Conservation (phyloP, 2,329 filamentous ascomycete species). For the Corynespora cassiicola region DNA sequence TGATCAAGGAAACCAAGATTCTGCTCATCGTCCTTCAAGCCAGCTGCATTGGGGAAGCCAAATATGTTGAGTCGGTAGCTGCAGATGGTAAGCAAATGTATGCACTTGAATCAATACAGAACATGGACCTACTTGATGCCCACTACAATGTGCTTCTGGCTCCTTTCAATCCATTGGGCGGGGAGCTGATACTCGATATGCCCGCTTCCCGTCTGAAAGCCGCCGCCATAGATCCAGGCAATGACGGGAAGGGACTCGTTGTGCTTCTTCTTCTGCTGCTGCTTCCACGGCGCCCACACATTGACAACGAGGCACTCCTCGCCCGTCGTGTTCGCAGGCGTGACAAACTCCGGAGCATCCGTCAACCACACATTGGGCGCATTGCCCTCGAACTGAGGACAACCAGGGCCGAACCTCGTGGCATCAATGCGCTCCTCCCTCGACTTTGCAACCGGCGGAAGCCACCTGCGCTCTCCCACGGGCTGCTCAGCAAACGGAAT, state of each 20-base stretch:
- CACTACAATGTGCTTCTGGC: constrained; percentile 44
- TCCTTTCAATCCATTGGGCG: constrained; percentile 37
- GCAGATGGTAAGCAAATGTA: not conserved
- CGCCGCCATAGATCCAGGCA: constrained; percentile 58
- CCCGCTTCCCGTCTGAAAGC: constrained; percentile 52
- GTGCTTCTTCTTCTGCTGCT: constrained; percentile 14
- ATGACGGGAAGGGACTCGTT: constrained; percentile 49
- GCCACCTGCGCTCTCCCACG: constrained; percentile 37
- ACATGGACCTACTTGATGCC: constrained; percentile 32
- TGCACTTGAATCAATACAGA: not conserved
- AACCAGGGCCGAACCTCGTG: constrained; percentile 33
- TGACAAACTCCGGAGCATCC: constrained; percentile 33
- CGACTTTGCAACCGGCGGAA: constrained; percentile 33
- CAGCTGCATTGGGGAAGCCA: constrained; percentile 47
- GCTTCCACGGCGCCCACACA: constrained; percentile 50
- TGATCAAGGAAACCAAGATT: constrained; percentile 51
- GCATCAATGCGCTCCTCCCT: constrained; percentile 29
- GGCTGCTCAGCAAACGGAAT: constrained; percentile 48
- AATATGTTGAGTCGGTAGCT: constrained; percentile 49
- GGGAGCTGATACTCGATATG: constrained; percentile 49
- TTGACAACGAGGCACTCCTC: constrained; percentile 58
- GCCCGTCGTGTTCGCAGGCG: constrained; percentile 25
- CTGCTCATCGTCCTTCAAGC: constrained; percentile 31
- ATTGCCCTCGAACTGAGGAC: constrained; percentile 30
- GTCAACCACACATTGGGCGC: constrained; percentile 25